Percentiles rank a stretch among this genome's conserved stretches.
phyloP scores from a whole-genome alignment of 2,329 filamentous ascomycete species.

The Curvularia verruculosa region DNA sequence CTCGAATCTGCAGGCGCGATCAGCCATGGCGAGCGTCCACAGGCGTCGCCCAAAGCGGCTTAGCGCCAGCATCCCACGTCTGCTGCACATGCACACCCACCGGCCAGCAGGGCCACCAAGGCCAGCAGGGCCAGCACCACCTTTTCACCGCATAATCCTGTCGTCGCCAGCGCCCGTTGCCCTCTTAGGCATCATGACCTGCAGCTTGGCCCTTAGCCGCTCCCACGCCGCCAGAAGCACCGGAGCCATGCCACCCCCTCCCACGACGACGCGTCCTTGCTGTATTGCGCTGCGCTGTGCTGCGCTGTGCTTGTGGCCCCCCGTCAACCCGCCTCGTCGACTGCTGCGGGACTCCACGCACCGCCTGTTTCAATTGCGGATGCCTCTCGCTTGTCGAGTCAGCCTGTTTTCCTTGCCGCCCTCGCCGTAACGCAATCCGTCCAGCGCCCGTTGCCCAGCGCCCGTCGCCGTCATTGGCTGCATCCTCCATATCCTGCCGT shows the following conservation, averaged over 20 bases:
- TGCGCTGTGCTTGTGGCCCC: neutral
- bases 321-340: conserved; percentile 10
- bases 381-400: conserved; percentile 23
- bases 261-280: conserved; percentile 6
- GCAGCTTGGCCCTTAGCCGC: conserved; percentile 11
- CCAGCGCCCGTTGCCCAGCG: conserved; percentile 37
- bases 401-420: conserved; percentile 19
- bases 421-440: conserved; percentile 22
- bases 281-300: conserved; percentile 1
- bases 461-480: conserved; percentile 35
- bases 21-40: conserved; percentile 18
- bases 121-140: conserved; percentile 18
- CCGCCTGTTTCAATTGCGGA: conserved; percentile 25
- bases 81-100: neutral
- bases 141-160: conserved; percentile 25
- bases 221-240: conserved; percentile 9
- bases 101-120: neutral
- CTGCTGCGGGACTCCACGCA: conserved; percentile 21
- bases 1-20: conserved; percentile 27
- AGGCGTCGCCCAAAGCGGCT: conserved; percentile 2
- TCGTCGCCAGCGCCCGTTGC: conserved; percentile 15
- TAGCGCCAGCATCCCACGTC: conserved; percentile 15
- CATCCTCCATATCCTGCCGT: conserved; percentile 23
- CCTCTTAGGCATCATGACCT: conserved; percentile 19
- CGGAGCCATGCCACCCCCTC: neutral